Evolutionary conservation across 805 yeast species (phyloP).

Genomic region (Saitoella complicata): DNA sequence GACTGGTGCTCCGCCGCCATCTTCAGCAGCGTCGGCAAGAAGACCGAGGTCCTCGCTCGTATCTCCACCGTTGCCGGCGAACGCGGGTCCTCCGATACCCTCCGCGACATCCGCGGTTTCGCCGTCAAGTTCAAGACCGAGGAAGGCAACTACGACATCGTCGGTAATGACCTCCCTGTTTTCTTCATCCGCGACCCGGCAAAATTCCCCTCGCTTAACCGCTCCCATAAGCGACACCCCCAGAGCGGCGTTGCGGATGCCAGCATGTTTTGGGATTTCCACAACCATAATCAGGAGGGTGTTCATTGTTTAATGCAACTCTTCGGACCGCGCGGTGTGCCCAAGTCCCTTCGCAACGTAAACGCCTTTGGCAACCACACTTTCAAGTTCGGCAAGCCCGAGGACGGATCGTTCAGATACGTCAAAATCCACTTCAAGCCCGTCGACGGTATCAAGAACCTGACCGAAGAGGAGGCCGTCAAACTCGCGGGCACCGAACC

Average conservation of each 20-base stretch:
- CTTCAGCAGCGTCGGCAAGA: conserved; percentile 54
- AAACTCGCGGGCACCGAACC: conserved; percentile 53
- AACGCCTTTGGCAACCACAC: conserved; percentile 76
- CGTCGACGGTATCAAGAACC: conserved; percentile 43
- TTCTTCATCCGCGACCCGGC: conserved; percentile 74
- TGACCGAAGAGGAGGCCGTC: conserved; percentile 30
- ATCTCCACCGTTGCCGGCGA: conserved; percentile 85
- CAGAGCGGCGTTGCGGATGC: conserved; percentile 64
- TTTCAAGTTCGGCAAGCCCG: conserved; percentile 51
- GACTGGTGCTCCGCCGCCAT: conserved; percentile 56
- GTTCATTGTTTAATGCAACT: conserved; percentile 57
- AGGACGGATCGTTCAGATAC: conserved; percentile 37
- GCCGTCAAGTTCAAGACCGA: conserved; percentile 67
- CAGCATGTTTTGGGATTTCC: conserved; percentile 73
- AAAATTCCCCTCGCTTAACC: conserved; percentile 77
- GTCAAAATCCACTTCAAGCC: conserved; percentile 61
- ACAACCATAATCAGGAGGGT: conserved; percentile 56
- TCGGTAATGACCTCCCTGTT: conserved; percentile 72
- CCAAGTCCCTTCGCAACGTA: conserved; percentile 59
- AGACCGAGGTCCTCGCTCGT: conserved; percentile 42
- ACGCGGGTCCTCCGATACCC: conserved; percentile 63
- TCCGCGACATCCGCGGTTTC: conserved; percentile 79
- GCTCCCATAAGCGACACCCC: conserved; percentile 78
- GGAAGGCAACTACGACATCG: conserved; percentile 74
- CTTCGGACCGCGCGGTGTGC: conserved; percentile 74